These are phyloP conservation scores for Sonneratia caseolaris DNA, from an alignment of 345 rosid genomes.

Conservation along the genomic window DNA sequence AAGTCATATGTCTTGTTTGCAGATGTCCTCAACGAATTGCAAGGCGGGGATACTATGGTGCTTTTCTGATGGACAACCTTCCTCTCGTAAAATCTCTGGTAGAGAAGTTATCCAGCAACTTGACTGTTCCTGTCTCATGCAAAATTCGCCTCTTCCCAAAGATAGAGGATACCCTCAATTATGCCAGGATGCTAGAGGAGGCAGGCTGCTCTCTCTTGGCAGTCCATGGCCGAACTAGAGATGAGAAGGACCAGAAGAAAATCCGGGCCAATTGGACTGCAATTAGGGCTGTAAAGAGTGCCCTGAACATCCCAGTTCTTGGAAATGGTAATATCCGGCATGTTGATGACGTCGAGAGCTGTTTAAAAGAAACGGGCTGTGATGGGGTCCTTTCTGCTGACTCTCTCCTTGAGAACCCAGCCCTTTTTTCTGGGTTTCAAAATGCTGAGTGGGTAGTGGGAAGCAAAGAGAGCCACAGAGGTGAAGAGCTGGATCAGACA, in stretches of 20 bases:
- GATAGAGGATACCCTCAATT: conserved; percentile 57
- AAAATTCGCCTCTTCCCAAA: conserved; percentile 79
- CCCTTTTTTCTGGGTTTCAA: conserved; percentile 73
- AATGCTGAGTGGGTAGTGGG: conserved; percentile 51
- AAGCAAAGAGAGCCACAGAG: conserved; percentile 29
- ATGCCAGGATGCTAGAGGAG: conserved; percentile 87
- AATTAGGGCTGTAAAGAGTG: conserved; percentile 69
- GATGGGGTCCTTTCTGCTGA: conserved; percentile 97
- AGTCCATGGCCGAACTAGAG: conserved; percentile 85
- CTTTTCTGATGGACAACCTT: conserved; percentile 92
- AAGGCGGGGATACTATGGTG: conserved; percentile 79
- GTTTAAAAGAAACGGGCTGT: conserved; percentile 62
- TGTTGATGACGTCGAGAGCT: conserved; percentile 57
- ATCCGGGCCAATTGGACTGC: conserved; percentile 70
- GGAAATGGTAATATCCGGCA: conserved; percentile 88
- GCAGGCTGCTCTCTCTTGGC: conserved; percentile 93
- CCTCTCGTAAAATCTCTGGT: conserved; percentile 77
- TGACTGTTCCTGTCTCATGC: conserved; percentile 74
- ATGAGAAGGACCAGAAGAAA: conserved; percentile 81
- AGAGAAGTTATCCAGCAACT: conserved; percentile 56
- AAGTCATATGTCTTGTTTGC: background rate
- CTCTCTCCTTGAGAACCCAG: conserved; percentile 90
- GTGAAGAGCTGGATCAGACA: conserved; percentile 68
- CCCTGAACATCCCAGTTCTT: conserved; percentile 73
- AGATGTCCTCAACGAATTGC: conserved; percentile 98